Conservation (phyloP, 768 basidiomycete species). For the Amanita pseudoporphyria region DNA sequence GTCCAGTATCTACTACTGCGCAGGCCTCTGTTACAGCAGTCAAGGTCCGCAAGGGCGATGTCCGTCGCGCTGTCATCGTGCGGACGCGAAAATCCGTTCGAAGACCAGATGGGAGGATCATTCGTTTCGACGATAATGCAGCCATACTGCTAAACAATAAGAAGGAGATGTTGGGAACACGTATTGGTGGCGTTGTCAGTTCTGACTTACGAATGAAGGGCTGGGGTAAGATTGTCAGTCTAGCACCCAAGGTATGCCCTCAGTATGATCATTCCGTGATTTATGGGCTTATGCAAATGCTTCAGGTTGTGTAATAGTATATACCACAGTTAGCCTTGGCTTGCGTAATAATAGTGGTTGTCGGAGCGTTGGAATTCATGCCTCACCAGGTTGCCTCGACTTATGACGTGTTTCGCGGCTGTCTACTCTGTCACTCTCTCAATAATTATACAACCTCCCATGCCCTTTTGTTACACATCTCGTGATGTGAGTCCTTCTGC, state of each 20-base stretch:
- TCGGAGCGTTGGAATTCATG: too few species aligned
- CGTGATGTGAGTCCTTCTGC: too few species aligned
- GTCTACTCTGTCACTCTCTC: too few species aligned
- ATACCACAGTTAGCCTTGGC: neutral
- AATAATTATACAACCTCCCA: too few species aligned
- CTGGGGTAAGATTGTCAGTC: conserved; percentile 88
- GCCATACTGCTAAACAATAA: conserved; percentile 93
- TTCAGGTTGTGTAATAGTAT: neutral
- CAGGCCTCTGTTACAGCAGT: conserved; percentile 68
- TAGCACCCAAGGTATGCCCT: conserved; percentile 73
- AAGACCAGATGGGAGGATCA: conserved; percentile 78
- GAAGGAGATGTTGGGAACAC: conserved; percentile 89
- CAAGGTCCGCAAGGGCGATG: conserved; percentile 89
- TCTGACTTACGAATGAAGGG: conserved; percentile 85
- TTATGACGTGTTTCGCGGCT: too few species aligned
- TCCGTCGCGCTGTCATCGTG: conserved; percentile 92
- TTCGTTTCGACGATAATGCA: conserved; percentile 96
- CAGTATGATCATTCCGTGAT: too few species aligned
- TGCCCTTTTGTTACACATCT: too few species aligned
- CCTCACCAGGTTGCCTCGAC: too few species aligned
- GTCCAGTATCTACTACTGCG: conserved; percentile 63
- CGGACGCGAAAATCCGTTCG: conserved; percentile 82
- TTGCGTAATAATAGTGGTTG: too few species aligned
- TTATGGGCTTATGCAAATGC: neutral
- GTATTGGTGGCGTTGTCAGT: conserved; percentile 90